These are phyloP conservation scores for Epichloe festucae DNA, from an alignment of 2,329 filamentous ascomycete species.

Conservation along the genomic window DNA sequence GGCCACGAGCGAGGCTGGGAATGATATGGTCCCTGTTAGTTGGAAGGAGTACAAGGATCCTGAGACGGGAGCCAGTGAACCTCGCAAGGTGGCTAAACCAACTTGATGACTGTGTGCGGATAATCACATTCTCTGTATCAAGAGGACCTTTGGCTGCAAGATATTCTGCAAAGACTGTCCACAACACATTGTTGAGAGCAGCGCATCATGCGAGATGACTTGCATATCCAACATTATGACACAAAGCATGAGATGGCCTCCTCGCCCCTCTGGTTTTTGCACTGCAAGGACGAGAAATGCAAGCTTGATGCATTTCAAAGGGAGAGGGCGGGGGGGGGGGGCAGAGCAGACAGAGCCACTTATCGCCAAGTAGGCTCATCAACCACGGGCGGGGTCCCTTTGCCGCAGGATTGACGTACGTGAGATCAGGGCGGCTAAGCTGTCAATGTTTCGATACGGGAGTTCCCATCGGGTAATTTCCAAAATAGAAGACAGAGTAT, in stretches of 20 bases:
- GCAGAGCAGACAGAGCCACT: not conserved
- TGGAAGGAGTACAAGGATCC: conserved; percentile 93
- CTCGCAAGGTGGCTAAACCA: conserved; percentile 87
- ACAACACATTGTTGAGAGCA: not conserved
- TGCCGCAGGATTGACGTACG: not conserved
- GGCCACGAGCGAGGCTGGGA: conserved; percentile 76
- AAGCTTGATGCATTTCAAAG: not conserved
- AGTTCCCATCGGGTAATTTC: too few relatives aligned
- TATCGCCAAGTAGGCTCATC: not conserved
- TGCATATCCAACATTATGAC: not conserved
- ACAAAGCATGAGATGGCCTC: not conserved
- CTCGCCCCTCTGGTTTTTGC: not conserved
- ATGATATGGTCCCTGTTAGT: conserved; percentile 82
- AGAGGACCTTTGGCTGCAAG: too few relatives aligned
- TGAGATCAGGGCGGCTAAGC: not conserved
- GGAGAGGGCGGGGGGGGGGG: too few relatives aligned
- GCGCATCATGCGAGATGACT: not conserved
- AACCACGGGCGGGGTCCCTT: not conserved
- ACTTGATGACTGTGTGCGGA: conserved; percentile 38
- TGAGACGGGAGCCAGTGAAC: conserved; percentile 62
- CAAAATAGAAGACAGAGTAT: too few relatives aligned
- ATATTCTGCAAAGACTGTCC: not conserved
- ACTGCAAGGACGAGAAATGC: not conserved
- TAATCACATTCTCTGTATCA: too few relatives aligned
- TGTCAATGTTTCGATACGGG: not conserved